Conservation (phyloP, 169 alveolate genomes). For the Plasmodium sp. region DNA sequence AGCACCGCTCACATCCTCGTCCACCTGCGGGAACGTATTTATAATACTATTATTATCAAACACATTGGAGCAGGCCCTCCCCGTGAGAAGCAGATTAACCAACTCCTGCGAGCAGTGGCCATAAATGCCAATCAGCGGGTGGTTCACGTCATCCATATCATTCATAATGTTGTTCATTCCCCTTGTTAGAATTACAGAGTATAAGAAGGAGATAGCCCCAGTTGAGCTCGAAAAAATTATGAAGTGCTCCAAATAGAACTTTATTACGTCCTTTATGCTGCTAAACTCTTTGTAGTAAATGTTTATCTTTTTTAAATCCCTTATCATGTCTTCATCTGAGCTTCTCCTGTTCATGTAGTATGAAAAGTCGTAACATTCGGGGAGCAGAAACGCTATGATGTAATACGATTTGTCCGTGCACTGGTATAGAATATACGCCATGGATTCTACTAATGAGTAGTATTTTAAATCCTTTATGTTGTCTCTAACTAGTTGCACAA, state of each 20-base stretch:
- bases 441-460: slow-evolving; percentile 61
- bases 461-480: slow-evolving; percentile 59
- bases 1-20: slow-evolving; percentile 14
- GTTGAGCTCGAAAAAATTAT: slow-evolving; percentile 79
- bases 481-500: slow-evolving; percentile 34
- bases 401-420: slow-evolving; percentile 67
- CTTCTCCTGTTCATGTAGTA: slow-evolving; percentile 28
- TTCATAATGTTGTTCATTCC: slow-evolving; percentile 77
- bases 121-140: slow-evolving; percentile 83
- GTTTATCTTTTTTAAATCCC: slow-evolving; percentile 69
- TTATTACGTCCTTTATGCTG: slow-evolving; percentile 81
- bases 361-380: slow-evolving; percentile 59
- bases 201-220: slow-evolving; percentile 82
- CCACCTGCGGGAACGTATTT: slow-evolving; percentile 42
- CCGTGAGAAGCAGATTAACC: slow-evolving; percentile 84
- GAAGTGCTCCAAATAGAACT: slow-evolving; percentile 77
- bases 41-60: slow-evolving; percentile 83
- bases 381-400: slow-evolving; percentile 40
- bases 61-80: slow-evolving; percentile 88
- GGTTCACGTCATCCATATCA: slow-evolving; percentile 85
- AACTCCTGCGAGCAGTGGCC: slow-evolving; percentile 89
- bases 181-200: slow-evolving; percentile 84
- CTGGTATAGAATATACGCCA: slow-evolving; percentile 69
- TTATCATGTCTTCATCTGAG: slow-evolving; percentile 2
- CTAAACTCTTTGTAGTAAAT: slow-evolving; percentile 78